These are phyloP conservation scores for Cutaneotrichosporon spelunceum DNA, from an alignment of 1,284 basidiomycete species.

Conservation along the genomic window DNA sequence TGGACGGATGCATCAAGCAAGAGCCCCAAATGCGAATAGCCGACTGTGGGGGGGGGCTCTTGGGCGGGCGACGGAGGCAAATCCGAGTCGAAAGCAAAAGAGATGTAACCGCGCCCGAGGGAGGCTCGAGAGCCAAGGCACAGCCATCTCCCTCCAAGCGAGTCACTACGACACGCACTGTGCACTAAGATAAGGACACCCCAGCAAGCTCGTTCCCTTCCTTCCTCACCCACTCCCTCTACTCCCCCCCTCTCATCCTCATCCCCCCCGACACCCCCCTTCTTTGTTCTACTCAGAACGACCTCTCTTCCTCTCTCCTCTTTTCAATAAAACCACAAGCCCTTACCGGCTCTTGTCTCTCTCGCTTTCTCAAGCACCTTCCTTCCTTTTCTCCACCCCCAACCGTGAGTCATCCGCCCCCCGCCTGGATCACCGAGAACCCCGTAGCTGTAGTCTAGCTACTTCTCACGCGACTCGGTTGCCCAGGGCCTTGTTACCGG, in stretches of 20 bases:
- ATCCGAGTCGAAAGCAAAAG: no score
- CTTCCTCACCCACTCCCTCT: no score
- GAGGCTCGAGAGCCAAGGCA: no score
- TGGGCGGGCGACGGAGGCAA: no score
- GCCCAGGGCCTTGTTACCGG: neutral
- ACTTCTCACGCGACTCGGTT: neutral
- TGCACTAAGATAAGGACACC: no score
- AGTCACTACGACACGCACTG: no score
- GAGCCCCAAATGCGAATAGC: no score
- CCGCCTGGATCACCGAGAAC: neutral
- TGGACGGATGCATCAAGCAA: no score
- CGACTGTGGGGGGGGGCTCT: no score
- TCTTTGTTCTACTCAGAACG: neutral
- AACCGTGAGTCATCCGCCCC: slow-evolving; percentile 2
- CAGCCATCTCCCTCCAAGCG: no score
- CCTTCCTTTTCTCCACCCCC: slow-evolving; percentile 1
- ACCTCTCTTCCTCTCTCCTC: neutral
- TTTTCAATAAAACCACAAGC: slow-evolving; percentile 10
- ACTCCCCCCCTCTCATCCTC: neutral
- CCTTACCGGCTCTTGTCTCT: slow-evolving; percentile 1
- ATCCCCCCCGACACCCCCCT: neutral
- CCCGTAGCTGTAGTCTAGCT: neutral
- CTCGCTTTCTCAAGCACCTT: slow-evolving; percentile 12
- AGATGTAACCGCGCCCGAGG: no score
- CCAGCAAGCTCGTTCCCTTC: no score